phyloP scores from a whole-genome alignment of 306 rosid species.

The Castanopsis chinensis region DNA sequence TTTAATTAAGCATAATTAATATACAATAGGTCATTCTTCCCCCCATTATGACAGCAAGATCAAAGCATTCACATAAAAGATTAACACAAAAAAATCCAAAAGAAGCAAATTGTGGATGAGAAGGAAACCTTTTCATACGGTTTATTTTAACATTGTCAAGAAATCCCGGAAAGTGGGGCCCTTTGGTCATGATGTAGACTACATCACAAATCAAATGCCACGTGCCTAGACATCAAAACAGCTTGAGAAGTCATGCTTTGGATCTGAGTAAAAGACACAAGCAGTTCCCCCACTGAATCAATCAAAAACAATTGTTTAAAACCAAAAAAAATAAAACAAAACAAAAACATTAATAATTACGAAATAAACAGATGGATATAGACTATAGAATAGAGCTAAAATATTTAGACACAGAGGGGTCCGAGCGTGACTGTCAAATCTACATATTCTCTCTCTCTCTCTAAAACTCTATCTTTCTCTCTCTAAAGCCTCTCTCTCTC shows the following conservation, averaged over 20 bases:
- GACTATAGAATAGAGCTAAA: slow-evolving; percentile 31
- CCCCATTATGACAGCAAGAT: not conserved
- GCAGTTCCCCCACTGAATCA: slow-evolving; percentile 31
- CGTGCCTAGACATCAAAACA: slow-evolving; percentile 29
- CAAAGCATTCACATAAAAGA: not conserved
- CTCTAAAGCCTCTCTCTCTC: slow-evolving; percentile 6
- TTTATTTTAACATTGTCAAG: not conserved
- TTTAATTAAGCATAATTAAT: not conserved
- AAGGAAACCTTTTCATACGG: too few species aligned
- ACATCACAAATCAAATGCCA: slow-evolving; percentile 17
- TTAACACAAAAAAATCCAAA: too few species aligned
- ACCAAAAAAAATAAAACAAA: not conserved
- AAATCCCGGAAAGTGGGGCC: slow-evolving; percentile 14
- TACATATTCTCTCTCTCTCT: slow-evolving; percentile 65
- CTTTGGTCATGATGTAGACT: slow-evolving; percentile 10
- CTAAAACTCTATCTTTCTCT: slow-evolving; percentile 29
- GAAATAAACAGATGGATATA: slow-evolving; percentile 39
- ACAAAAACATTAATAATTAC: not conserved
- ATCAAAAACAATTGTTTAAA: not conserved
- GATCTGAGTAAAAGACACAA: slow-evolving; percentile 27
- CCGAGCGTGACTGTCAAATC: slow-evolving; percentile 96
- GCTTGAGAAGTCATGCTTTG: slow-evolving; percentile 16
- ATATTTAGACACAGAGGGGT: slow-evolving; percentile 50
- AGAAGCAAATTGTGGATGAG: too few species aligned
- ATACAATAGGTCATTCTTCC: not conserved